Percentiles rank a stretch among this genome's conserved stretches.
Evolutionary conservation across 164 flowering plant species (phyloP).

Genomic region (Stephania yunnanensis): DNA sequence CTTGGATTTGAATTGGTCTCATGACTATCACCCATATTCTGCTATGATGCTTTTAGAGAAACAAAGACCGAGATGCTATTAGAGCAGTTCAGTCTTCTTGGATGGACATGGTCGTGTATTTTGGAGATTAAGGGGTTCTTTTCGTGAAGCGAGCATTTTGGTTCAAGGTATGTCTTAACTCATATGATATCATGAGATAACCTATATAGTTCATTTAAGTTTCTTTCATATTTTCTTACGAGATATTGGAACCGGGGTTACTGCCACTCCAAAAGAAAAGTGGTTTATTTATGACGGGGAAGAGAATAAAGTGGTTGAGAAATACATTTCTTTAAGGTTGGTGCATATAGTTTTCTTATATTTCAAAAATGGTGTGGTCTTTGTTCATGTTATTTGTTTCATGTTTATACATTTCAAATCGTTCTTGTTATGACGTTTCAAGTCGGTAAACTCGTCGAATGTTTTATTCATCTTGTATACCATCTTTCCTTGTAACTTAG

Average conservation of each 20-base stretch:
- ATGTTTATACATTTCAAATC: neutral
- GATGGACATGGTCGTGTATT: conserved; percentile 46
- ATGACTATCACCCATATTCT: neutral
- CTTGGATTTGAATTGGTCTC: neutral
- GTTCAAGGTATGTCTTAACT: conserved; percentile 49
- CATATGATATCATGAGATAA: conserved; percentile 3
- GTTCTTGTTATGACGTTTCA: neutral
- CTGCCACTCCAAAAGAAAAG: conserved; percentile 11
- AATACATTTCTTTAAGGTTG: conserved; percentile 13
- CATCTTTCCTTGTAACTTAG: neutral
- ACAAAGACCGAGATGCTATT: conserved; percentile 45
- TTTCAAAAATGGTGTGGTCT: too few species aligned
- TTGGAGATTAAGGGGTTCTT: conserved; percentile 53
- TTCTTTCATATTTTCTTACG: neutral
- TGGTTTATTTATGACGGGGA: conserved; percentile 9
- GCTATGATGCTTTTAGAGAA: conserved; percentile 23
- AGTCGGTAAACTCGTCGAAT: neutral
- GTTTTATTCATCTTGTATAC: neutral
- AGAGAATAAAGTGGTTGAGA: conserved; percentile 8
- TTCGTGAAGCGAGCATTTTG: conserved; percentile 31
- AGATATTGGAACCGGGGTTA: conserved; percentile 13
- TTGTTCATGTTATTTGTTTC: too few species aligned
- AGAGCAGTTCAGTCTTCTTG: conserved; percentile 47
- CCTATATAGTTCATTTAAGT: neutral
- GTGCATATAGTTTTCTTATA: neutral